These are phyloP conservation scores for Penicillium lividum DNA, from an alignment of 495 filamentous ascomycete genomes.

Conservation along the genomic window DNA sequence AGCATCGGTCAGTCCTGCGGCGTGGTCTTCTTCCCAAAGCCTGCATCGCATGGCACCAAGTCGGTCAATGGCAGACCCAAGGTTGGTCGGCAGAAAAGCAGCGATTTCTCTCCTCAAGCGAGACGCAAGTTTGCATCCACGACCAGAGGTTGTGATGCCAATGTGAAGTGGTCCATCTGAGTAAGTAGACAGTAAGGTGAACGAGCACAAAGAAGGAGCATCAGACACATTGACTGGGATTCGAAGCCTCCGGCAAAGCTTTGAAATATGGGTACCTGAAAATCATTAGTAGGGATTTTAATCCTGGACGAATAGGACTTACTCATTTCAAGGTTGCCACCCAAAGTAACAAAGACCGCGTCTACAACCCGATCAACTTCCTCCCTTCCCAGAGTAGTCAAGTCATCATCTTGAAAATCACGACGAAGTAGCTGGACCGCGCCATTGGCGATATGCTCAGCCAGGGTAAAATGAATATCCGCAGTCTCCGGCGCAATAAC, in stretches of 20 bases:
- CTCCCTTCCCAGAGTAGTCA: constrained; percentile 72
- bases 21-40: constrained; percentile 79
- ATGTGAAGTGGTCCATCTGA: constrained; percentile 91
- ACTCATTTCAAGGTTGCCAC: constrained; percentile 54
- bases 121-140: constrained; percentile 90
- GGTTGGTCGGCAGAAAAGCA: constrained; percentile 70
- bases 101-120: constrained; percentile 88
- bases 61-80: constrained; percentile 79
- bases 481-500: constrained; percentile 71
- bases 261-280: constrained; percentile 67
- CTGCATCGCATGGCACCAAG: constrained; percentile 74
- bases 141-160: constrained; percentile 92
- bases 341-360: constrained; percentile 83
- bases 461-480: constrained; percentile 68
- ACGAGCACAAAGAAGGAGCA: constrained; percentile 83
- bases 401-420: constrained; percentile 70
- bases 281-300: not conserved
- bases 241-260: constrained; percentile 71
- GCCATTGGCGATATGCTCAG: constrained; percentile 70
- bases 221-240: constrained; percentile 95
- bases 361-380: constrained; percentile 83
- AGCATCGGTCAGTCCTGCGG: constrained; percentile 46
- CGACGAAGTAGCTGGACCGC: constrained; percentile 71
- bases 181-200: constrained; percentile 85
- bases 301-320: constrained; percentile 21